Evolutionary conservation across 139 green algal species (phyloP).

Genomic region (Chlamydomonas sp.): DNA sequence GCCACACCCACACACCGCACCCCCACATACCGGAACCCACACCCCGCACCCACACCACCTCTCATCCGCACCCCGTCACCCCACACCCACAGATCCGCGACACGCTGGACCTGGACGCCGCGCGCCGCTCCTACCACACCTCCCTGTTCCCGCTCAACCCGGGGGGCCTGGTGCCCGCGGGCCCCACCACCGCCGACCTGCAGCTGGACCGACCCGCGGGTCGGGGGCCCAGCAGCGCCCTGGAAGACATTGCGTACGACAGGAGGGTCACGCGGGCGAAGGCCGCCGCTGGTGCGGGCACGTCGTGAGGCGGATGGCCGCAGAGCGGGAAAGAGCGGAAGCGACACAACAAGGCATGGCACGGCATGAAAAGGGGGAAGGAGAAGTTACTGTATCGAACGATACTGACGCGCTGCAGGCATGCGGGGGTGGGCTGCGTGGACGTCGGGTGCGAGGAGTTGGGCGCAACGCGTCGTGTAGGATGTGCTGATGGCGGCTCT

Average conservation of each 20-base stretch:
- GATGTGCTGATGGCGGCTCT: no score
- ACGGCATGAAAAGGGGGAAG: no score
- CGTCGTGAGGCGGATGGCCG: no score
- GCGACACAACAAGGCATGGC: no score
- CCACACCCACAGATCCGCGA: conserved; percentile 55
- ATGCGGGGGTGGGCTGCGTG: no score
- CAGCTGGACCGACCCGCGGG: neutral
- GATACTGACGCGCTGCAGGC: no score
- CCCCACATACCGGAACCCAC: neutral
- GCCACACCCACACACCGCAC: neutral
- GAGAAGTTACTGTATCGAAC: no score
- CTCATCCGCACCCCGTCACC: neutral
- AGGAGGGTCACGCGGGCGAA: neutral
- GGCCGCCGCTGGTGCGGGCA: no score
- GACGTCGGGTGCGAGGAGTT: no score
- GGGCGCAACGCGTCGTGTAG: no score
- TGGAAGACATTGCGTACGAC: conserved; percentile 8
- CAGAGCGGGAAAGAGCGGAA: no score
- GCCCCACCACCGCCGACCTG: conserved; percentile 56
- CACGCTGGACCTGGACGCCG: conserved; percentile 85
- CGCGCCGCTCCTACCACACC: conserved; percentile 78
- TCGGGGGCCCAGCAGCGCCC: conserved; percentile 1
- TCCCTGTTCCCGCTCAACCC: conserved; percentile 96
- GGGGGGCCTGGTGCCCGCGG: conserved; percentile 83
- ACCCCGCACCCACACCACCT: no score